Base-by-base conservation (phyloP, 495 filamentous ascomycete genomes). In the Baudoinia panamericana region DNA sequence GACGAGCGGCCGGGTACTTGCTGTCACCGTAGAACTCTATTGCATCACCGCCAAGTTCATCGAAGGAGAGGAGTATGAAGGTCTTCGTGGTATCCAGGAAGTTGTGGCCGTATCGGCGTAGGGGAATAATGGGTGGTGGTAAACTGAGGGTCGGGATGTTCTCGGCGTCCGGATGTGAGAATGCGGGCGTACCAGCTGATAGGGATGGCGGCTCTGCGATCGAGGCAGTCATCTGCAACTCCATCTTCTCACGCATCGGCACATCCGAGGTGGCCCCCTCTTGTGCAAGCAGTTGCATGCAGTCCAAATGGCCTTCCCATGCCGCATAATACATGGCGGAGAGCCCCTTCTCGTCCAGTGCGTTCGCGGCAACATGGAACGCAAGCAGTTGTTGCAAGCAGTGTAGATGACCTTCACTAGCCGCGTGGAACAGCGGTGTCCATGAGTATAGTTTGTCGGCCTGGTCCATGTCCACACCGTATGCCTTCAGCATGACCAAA, bases 321-420 rank as follows among this genome's bases (percentile, higher is more conserved):
- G 88, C 85, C 15, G 90, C 92, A 62, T 97, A 96, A 59, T 97
- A 96, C 81, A 95, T 83, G 6, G 90, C 86, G 4, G 86, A 83
- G 5, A 94, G 67, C 15, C 77, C 80, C 58, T 96, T 96, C 59
- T 97, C 90, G 54, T 97, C 90, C 20, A 78, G 58, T 30, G 84
- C 78, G 40, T 78, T 72, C 5, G 76, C 70, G 52, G 84, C 71
- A 17, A 79, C 90, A 17, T 78, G 78, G 35, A 77, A 67, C 30
- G 82, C 70, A 5, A 97, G 63, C 15, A 97, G 70, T 0, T 75
- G 78, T 36, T 79, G 71, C 21, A 96, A 65, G 53, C 85, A 95
- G 29, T 79, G 73, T 13, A 94, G 81, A 54, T 90, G 92, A 19
- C 90, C 90, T 67, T 97, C 90, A 53, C 88, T 93, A 9, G 88